A percentile compares a stretch with the other conserved stretches of the same genome.
Conservation (phyloP, 164 flowering plant species). For the Sextonia rubra region DNA sequence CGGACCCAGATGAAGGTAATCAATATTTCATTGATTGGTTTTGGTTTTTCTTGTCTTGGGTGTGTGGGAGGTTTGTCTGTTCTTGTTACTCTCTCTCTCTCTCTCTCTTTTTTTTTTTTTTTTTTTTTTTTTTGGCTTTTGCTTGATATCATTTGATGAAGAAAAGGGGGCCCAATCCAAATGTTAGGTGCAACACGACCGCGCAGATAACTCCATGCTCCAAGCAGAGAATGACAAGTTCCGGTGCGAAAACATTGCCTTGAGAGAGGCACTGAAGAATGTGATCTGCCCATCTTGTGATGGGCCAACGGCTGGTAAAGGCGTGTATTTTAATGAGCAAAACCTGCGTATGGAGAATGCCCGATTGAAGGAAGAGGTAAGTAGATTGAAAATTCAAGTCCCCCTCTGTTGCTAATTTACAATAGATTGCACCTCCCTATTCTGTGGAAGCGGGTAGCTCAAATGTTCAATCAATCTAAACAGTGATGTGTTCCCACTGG, state of each 20-base stretch:
- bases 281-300: constrained; percentile 83
- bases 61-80: not conserved
- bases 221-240: constrained; percentile 75
- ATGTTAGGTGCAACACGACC: constrained; percentile 65
- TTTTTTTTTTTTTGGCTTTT: not conserved
- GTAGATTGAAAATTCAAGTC: not conserved
- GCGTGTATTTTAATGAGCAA: constrained; percentile 68
- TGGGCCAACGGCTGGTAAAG: constrained; percentile 58
- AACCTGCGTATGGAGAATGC: constrained; percentile 69
- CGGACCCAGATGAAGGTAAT: constrained; percentile 82
- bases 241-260: constrained; percentile 74
- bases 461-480: too few species aligned
- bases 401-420: too few species aligned
- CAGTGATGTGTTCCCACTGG: too few species aligned
- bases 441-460: too few species aligned
- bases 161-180: not conserved
- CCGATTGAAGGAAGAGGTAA: constrained; percentile 27
- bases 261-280: constrained; percentile 75
- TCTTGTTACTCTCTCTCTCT: not conserved
- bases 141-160: not conserved
- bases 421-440: too few species aligned
- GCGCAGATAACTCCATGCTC: constrained; percentile 65
- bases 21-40: not conserved
- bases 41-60: not conserved
- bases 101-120: not conserved